Evolutionary conservation across 441 rosid species (phyloP).

Genomic region (Hura crepitans): DNA sequence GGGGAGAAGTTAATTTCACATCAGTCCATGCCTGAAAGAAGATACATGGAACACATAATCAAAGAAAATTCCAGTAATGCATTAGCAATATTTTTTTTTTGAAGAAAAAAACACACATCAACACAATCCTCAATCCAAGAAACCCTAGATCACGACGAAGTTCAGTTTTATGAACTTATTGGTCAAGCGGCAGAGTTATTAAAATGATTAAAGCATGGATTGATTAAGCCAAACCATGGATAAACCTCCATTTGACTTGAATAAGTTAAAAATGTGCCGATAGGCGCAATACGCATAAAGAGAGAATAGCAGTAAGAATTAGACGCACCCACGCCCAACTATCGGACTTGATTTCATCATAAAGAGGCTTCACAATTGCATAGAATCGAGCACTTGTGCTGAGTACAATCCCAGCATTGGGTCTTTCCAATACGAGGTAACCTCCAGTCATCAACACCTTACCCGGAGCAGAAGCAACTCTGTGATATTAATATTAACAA

Average conservation of each 20-base stretch:
- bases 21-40: slow-evolving; percentile 67
- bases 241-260: not conserved
- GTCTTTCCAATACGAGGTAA: slow-evolving; percentile 84
- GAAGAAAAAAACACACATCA: not conserved
- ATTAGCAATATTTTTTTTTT: not conserved
- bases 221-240: not conserved
- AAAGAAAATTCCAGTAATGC: not conserved
- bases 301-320: slow-evolving; percentile 9
- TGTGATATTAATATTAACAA: slow-evolving; percentile 22
- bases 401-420: slow-evolving; percentile 79
- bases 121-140: not conserved
- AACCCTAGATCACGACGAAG: not conserved
- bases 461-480: slow-evolving; percentile 97
- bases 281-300: not conserved
- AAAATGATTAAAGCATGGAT: not conserved
- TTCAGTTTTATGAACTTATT: not conserved
- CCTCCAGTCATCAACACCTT: slow-evolving; percentile 96
- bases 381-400: slow-evolving; percentile 88
- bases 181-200: not conserved
- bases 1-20: slow-evolving; percentile 89
- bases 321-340: slow-evolving; percentile 82
- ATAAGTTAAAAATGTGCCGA: not conserved
- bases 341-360: slow-evolving; percentile 58
- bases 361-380: slow-evolving; percentile 72
- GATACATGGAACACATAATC: slow-evolving; percentile 14